Conservation (phyloP, 225 moss, liverwort and hornwort species). For the Straminergon stramineum region DNA sequence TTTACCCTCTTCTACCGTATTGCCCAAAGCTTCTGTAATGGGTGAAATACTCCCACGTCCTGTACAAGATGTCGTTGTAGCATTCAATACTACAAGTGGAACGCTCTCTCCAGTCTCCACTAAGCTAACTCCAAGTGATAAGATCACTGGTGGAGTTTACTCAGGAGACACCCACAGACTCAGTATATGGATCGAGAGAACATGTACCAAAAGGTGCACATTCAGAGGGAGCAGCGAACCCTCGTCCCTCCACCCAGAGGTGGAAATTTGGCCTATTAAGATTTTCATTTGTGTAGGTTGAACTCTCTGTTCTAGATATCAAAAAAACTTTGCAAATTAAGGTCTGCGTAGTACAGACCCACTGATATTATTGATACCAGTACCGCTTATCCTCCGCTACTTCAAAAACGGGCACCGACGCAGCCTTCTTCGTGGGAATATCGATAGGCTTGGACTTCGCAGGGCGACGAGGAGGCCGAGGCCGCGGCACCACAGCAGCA, state of each 20-base stretch:
- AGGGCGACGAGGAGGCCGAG: neutral
- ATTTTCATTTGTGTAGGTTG: neutral
- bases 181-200: neutral
- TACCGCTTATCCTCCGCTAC: constrained; percentile 24
- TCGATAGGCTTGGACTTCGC: constrained; percentile 23
- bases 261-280: neutral
- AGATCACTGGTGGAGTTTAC: neutral
- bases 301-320: neutral
- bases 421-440: constrained; percentile 19
- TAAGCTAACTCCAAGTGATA: neutral
- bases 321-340: neutral
- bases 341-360: constrained; percentile 15
- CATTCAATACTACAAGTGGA: neutral
- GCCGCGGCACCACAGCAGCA: constrained; percentile 10
- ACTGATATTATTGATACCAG: constrained; percentile 24
- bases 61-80: neutral
- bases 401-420: neutral
- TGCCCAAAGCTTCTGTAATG: neutral
- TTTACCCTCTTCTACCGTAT: neutral
- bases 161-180: neutral
- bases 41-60: neutral
- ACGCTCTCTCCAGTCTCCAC: neutral
- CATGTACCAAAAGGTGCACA: neutral
- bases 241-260: neutral
- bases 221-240: neutral